A percentile compares a stretch with the other conserved stretches of the same genome.
Evolutionary conservation across 129 eudicot species (phyloP).

Genomic region (Ambrosia artemisiifolia): DNA sequence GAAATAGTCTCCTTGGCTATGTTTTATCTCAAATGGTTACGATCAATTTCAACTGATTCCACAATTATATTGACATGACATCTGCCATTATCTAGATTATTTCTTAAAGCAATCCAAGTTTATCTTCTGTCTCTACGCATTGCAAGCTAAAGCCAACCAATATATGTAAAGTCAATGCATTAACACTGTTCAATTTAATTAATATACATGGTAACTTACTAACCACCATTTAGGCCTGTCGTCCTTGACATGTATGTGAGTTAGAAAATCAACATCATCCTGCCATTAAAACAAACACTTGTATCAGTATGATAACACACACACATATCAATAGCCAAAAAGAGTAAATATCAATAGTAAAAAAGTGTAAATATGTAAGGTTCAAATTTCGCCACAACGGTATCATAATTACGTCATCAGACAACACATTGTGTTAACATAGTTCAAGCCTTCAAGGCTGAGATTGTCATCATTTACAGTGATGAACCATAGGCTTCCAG

Average conservation of each 20-base stretch:
- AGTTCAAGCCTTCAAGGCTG: too few relatives aligned
- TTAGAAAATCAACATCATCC: constrained; percentile 78
- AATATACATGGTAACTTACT: constrained; percentile 15
- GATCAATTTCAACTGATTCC: constrained; percentile 89
- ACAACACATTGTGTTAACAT: too few relatives aligned
- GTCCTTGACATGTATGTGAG: constrained; percentile 80
- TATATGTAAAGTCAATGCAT: constrained; percentile 11
- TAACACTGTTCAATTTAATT: neutral
- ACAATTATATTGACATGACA: constrained; percentile 62
- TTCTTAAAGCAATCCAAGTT: constrained; percentile 84
- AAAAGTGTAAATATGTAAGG: too few relatives aligned
- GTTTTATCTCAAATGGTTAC: too few relatives aligned
- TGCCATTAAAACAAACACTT: constrained; percentile 29
- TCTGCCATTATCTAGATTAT: constrained; percentile 70
- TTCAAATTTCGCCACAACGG: too few relatives aligned
- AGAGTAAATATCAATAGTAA: too few relatives aligned
- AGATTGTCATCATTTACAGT: too few relatives aligned
- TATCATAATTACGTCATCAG: too few relatives aligned
- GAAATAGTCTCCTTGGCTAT: too few relatives aligned
- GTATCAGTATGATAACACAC: neutral
- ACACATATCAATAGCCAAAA: too few relatives aligned
- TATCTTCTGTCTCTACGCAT: constrained; percentile 84
- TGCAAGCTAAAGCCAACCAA: constrained; percentile 61
- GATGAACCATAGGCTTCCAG: too few relatives aligned
- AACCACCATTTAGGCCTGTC: constrained; percentile 95